A percentile compares a stretch with the other conserved stretches of the same genome.
phyloP scores from a whole-genome alignment of 805 yeast species.

The Cyberlindnera subsufficiens region DNA sequence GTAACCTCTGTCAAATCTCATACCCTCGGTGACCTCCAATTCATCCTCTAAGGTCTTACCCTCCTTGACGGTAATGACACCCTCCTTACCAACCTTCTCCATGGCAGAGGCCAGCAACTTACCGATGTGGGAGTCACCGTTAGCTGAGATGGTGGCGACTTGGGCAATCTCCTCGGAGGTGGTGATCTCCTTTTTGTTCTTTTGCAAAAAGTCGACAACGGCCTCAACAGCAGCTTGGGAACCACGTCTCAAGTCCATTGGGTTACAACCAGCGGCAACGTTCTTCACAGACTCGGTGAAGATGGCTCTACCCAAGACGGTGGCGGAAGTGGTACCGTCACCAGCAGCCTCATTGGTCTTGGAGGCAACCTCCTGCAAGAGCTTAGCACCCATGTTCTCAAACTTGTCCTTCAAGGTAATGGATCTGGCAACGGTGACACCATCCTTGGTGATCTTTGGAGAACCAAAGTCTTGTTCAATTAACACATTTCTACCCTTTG shows the following conservation, averaged over 20 bases:
- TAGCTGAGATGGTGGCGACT: constrained; percentile 97
- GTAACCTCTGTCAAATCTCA: constrained; percentile 98
- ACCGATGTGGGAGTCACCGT: constrained; percentile 95
- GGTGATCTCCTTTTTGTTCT: constrained; percentile 93
- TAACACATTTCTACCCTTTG: constrained; percentile 96
- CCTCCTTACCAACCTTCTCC: constrained; percentile 99
- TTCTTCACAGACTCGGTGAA: constrained; percentile 96
- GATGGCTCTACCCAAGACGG: constrained; percentile 93
- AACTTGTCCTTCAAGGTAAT: constrained; percentile 85
- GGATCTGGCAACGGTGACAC: constrained; percentile 95
- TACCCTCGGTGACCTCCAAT: constrained; percentile 96
- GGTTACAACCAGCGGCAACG: constrained; percentile 99
- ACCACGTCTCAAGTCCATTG: constrained; percentile 98
- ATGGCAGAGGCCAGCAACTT: constrained; percentile 89
- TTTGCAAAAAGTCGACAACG: constrained; percentile 78
- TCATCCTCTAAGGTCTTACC: constrained; percentile 98
- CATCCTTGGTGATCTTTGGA: constrained; percentile 98
- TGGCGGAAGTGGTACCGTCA: constrained; percentile 98
- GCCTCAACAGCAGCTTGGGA: constrained; percentile 98
- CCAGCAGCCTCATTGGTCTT: constrained; percentile 98
- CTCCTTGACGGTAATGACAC: constrained; percentile 97
- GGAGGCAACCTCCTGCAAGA: constrained; percentile 95
- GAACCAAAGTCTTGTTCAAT: constrained; percentile 96
- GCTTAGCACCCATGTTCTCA: constrained; percentile 95
- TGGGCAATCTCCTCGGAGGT: constrained; percentile 96